Percentiles rank a stretch among this genome's conserved stretches.
These are phyloP conservation scores for Botrytis pseudocinerea DNA, from an alignment of 2,329 filamentous ascomycete species.

Conservation along the genomic window DNA sequence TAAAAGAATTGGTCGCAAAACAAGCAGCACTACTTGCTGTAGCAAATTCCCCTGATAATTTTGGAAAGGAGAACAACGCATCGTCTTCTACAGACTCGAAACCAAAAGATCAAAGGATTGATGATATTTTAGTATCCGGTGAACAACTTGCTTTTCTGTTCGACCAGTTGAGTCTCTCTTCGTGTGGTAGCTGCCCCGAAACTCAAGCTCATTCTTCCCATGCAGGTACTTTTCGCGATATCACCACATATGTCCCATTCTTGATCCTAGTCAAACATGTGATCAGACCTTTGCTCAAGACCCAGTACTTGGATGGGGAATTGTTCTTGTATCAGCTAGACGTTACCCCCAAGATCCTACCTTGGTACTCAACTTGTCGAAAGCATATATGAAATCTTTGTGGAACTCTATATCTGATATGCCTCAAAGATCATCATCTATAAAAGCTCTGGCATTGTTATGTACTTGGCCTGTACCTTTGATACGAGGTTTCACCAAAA, in stretches of 20 bases:
- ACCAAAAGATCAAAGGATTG: constrained; percentile 23
- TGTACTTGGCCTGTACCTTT: constrained; percentile 39
- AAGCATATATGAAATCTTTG: constrained; percentile 28
- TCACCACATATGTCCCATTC: constrained; percentile 64
- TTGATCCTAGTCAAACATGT: constrained; percentile 54
- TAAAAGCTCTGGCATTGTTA: constrained; percentile 36
- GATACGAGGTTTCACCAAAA: constrained; percentile 30
- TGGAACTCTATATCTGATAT: constrained; percentile 31
- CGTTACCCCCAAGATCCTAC: constrained; percentile 56
- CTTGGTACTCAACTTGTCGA: constrained; percentile 44
- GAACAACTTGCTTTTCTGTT: constrained; percentile 25
- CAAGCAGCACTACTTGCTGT: constrained; percentile 22
- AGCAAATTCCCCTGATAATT: constrained; percentile 48
- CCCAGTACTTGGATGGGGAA: constrained; percentile 68
- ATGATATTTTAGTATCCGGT: constrained; percentile 24
- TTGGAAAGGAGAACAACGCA: constrained; percentile 51
- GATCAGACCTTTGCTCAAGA: constrained; percentile 59
- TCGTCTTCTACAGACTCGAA: constrained; percentile 44
- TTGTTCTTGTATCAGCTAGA: constrained; percentile 61
- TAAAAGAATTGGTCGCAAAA: constrained; percentile 44
- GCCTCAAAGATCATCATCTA: constrained; percentile 30
- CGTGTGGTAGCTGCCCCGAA: constrained; percentile 36
- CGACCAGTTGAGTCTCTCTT: constrained; percentile 25
- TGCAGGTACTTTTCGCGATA: constrained; percentile 62
- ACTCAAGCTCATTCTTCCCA: constrained; percentile 2